Base-by-base conservation (phyloP, 352 stramenopile species). In the Plasmopara halstedii region DNA sequence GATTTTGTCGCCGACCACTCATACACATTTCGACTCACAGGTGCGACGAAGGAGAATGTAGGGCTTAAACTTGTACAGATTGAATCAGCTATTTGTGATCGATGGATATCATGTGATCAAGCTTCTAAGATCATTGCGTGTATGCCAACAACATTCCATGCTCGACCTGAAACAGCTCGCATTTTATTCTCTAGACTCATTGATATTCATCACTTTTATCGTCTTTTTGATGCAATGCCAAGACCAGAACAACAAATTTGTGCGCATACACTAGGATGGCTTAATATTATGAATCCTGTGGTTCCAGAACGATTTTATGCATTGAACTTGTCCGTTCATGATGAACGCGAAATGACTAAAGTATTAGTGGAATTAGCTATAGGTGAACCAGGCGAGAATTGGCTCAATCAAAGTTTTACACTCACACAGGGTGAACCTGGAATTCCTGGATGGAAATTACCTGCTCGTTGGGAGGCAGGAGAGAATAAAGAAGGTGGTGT, bases 281-380 rank as follows among this genome's bases (percentile, higher is more conserved):
- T 90, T 33, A 90, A 90, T 31, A 65, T 89, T n/a, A 64, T 85
- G 47, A 89, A 89, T 48, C 72, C 78, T 20, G 77, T 88, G 64
- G 49, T 36, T 3, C 74, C 81, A 23, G 78, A 89, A 51, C 73
- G 77, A 2, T 53, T 56, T 25, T 90, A 93, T 60, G 60, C 57
- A 23, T 64, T 90, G 9, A 78, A 90, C 46, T 49, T 90, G 43
- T 72, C 70, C 2, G 56, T 89, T 33, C 57, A 69, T 36, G 81
- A 90, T 48, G 76, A 93, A 53, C 72, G 81, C 8, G 78, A 89
- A 50, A 75, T 85, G 60, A 80, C 74, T 34, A 90, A 89, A 50
- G 51, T 90, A 31, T 72, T 89, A 10, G 79, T 93, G 39, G 63
- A 75, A 22, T 56, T 90, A 22, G 78, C 81, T n/a, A 85, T 88